Percentiles rank a stretch among this genome's conserved stretches.
Conservation (phyloP, 2,329 filamentous ascomycete species). For the Emmonsiellopsis sp. region DNA sequence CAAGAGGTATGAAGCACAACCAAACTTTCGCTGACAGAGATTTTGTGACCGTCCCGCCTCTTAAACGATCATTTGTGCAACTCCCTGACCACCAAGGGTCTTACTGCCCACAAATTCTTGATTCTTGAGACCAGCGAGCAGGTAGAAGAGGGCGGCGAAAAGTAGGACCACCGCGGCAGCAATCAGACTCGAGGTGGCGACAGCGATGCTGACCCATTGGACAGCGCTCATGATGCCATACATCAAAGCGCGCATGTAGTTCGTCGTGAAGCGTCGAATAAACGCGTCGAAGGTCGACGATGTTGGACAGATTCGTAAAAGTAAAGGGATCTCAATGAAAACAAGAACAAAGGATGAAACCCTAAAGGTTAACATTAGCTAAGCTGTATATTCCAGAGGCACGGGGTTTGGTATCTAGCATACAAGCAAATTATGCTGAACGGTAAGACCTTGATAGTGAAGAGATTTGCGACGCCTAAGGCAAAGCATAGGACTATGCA, state of each 20-base stretch:
- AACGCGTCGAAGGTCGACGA: conserved; percentile 78
- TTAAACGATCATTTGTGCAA: conserved; percentile 95
- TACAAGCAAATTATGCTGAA: conserved; percentile 52
- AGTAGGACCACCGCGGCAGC: conserved; percentile 75
- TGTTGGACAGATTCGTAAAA: conserved; percentile 95
- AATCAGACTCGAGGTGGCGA: conserved; percentile 61
- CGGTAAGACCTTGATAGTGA: conserved; percentile 52
- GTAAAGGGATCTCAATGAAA: conserved; percentile 84
- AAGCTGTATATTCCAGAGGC: conserved; percentile 10
- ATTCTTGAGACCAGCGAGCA: conserved; percentile 33
- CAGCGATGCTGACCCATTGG: conserved; percentile 73
- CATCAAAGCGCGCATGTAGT: conserved; percentile 89
- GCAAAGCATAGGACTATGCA: conserved; percentile 58
- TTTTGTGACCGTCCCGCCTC: no score
- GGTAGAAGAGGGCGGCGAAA: conserved; percentile 70
- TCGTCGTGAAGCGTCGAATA: conserved; percentile 87
- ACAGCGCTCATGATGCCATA: conserved; percentile 72
- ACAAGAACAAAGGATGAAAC: conserved; percentile 63
- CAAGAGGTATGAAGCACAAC: not conserved
- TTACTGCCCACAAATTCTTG: conserved; percentile 59
- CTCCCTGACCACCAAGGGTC: conserved; percentile 84
- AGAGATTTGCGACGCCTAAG: conserved; percentile 59
- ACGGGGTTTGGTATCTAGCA: conserved; percentile 18
- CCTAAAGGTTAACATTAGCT: conserved; percentile 45
- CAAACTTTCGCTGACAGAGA: not conserved